Base-by-base conservation (phyloP, 805 yeast species). In the Nakazawaea wyomingensis region DNA sequence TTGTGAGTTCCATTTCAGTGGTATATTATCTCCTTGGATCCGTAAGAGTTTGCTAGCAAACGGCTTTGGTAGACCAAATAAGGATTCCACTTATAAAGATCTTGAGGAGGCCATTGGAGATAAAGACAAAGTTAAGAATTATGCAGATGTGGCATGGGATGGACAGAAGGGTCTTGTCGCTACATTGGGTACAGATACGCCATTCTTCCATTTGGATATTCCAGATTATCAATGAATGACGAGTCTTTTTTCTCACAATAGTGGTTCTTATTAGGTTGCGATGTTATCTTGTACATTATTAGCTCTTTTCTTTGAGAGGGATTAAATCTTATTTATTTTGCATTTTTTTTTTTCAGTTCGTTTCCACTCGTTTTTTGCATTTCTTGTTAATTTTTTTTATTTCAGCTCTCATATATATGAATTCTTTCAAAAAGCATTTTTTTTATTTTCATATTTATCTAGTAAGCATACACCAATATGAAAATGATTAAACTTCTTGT, bases 1-100 rank as follows among this genome's bases (percentile, higher is more conserved):
- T 51, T 90, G 88, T 46, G 96, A 90, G 62, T 81, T 82, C 65
- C 97, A 90, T 63, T 89, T 90, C 60, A 77, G 85, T 9, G 95
- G 96, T 20, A 78, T 90, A 26, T 65, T 85, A 35, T 80, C 85
- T 44, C 90, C 91, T 8, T 90, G 97, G 97, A 77, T 85, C 43
- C 79, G 86, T 54, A 75, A 91, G 56, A 84, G 83, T 4, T 72
- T 90, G 51, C 58, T 83, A 34, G 75, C 78, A 52, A 80, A 81
- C 45, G 95, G 95, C 1, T 88, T 88, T 64, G 95, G 96, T 37
- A 40, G 32, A 17, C 41, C 44, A 28, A 20, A 20, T 5, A 17
- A 26, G 11, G 37, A 71, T 40, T 69, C 64, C 20, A 73, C 68
- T 24, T 70, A 56, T 35, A 56, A 40, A 19, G 55, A 50, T 28